These are phyloP conservation scores for Patellifolia procumbens DNA, from an alignment of 179 eudicot genomes.

Conservation along the genomic window DNA sequence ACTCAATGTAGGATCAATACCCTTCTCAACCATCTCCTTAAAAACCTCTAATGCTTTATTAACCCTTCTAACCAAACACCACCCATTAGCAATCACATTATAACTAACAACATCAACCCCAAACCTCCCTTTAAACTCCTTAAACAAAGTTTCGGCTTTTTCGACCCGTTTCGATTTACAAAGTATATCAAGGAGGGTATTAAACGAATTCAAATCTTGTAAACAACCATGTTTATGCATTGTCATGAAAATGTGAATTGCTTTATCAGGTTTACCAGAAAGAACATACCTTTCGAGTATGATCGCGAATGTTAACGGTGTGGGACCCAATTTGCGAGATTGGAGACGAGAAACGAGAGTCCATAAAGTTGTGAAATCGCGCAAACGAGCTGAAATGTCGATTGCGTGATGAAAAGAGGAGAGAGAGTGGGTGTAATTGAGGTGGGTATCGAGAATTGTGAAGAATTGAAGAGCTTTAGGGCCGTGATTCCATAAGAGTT, in stretches of 20 bases:
- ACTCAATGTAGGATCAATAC: conserved; percentile 55
- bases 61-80: conserved; percentile 70
- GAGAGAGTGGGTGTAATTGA: conserved; percentile 50
- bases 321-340: conserved; percentile 58
- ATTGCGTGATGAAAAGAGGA: conserved; percentile 65
- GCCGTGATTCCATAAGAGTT: conserved; percentile 84
- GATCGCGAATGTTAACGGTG: conserved; percentile 65
- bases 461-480: conserved; percentile 92
- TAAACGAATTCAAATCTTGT: conserved; percentile 65
- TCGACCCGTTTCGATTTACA: conserved; percentile 77
- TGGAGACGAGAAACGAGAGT: conserved; percentile 52
- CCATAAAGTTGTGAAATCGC: conserved; percentile 55
- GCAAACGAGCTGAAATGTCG: conserved; percentile 78
- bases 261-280: conserved; percentile 75
- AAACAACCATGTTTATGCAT: conserved; percentile 64
- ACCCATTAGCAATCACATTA: conserved; percentile 83
- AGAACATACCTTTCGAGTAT: conserved; percentile 71
- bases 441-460: conserved; percentile 55
- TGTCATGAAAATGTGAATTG: conserved; percentile 61
- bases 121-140: conserved; percentile 49
- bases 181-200: conserved; percentile 67
- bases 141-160: conserved; percentile 64
- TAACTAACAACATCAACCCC: conserved; percentile 76
- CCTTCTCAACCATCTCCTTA: conserved; percentile 85
- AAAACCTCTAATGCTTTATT: conserved; percentile 69